These are phyloP conservation scores for Lipomyces orientalis DNA, from an alignment of 805 yeast species.

Conservation along the genomic window DNA sequence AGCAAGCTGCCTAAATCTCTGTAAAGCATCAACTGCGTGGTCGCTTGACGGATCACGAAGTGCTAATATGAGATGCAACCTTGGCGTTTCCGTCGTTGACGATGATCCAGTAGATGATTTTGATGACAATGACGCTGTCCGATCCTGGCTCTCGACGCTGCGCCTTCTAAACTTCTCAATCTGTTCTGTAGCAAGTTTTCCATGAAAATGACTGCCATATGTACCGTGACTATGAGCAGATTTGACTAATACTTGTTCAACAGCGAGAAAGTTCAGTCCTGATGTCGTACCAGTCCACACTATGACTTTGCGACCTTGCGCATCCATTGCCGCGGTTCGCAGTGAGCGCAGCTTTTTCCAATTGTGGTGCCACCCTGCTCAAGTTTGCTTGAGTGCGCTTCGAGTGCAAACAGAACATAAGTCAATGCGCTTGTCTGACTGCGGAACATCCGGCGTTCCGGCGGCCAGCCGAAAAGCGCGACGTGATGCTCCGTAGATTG, in stretches of 20 bases:
- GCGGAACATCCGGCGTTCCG: no score
- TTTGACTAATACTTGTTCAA: conserved; percentile 26
- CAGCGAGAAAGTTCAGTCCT: conserved; percentile 26
- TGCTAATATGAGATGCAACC: conserved; percentile 24
- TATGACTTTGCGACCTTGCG: conserved; percentile 36
- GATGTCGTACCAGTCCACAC: conserved; percentile 36
- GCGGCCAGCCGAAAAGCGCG: background rate
- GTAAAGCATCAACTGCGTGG: conserved; percentile 22
- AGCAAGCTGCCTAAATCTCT: conserved; percentile 22
- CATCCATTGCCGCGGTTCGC: conserved; percentile 36
- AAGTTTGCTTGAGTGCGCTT: background rate
- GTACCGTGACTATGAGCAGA: background rate
- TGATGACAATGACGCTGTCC: conserved; percentile 7
- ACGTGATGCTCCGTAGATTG: background rate
- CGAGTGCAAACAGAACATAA: background rate
- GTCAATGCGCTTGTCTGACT: background rate
- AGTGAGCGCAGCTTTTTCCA: background rate
- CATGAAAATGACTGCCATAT: background rate
- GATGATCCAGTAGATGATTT: conserved; percentile 3
- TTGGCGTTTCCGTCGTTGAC: conserved; percentile 12
- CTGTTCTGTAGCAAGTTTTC: conserved; percentile 5
- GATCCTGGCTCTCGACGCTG: background rate
- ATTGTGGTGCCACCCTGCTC: background rate
- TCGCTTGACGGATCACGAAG: conserved; percentile 30
- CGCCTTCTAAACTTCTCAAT: background rate